Conservation (phyloP, 2,329 filamentous ascomycete genomes). For the Fusarium albidum region DNA sequence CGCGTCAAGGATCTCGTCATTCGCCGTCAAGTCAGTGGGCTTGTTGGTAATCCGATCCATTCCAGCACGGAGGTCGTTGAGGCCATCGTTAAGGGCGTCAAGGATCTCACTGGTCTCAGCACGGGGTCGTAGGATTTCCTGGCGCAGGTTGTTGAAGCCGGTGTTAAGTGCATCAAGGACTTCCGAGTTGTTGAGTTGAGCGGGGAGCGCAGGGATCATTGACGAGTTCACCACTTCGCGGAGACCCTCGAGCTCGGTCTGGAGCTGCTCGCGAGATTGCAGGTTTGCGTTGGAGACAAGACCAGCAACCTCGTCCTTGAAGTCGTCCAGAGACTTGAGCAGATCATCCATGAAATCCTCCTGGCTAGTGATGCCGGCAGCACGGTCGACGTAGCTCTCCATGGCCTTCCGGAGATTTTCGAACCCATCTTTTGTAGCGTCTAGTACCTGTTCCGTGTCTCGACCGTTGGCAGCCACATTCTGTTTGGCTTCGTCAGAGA, state of each 20-base stretch:
- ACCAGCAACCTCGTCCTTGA: constrained; percentile 71
- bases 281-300: constrained; percentile 61
- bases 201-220: constrained; percentile 64
- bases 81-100: constrained; percentile 87
- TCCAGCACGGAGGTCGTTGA: constrained; percentile 77
- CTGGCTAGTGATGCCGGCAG: constrained; percentile 73
- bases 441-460: constrained; percentile 88
- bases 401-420: constrained; percentile 83
- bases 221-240: constrained; percentile 79
- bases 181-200: constrained; percentile 62
- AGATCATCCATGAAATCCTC: constrained; percentile 81
- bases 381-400: constrained; percentile 80
- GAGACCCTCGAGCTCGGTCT: constrained; percentile 82
- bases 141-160: constrained; percentile 77
- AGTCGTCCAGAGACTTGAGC: constrained; percentile 70
- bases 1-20: constrained; percentile 88
- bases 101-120: constrained; percentile 86
- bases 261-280: constrained; percentile 70
- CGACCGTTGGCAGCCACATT: constrained; percentile 80
- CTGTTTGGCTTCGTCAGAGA: constrained; percentile 74
- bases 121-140: constrained; percentile 74
- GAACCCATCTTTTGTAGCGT: constrained; percentile 86
- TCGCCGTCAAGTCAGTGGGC: constrained; percentile 81
- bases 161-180: constrained; percentile 74
- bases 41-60: constrained; percentile 83